phyloP scores from a whole-genome alignment of 2,329 filamentous ascomycete species.

The Septoria petroselini region DNA sequence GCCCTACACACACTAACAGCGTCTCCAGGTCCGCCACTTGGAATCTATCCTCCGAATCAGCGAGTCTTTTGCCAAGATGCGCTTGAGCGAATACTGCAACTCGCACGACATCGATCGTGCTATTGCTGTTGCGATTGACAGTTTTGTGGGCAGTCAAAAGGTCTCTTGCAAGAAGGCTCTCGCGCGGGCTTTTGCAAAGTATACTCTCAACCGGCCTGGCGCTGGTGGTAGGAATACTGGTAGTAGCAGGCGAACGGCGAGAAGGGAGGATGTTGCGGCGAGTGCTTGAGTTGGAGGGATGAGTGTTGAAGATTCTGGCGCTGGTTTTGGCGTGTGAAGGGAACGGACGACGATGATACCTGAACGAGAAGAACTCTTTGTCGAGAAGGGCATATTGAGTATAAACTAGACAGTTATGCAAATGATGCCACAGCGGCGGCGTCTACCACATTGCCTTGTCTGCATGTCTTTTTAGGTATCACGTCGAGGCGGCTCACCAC shows the following conservation, averaged over 20 bases:
- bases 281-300: conserved; percentile 22
- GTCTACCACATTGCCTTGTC: no score
- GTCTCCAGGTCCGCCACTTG: conserved; percentile 78
- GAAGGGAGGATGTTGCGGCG: conserved; percentile 24
- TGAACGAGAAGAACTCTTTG: no score
- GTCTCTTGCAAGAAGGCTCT: conserved; percentile 96
- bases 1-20: conserved; percentile 7
- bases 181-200: conserved; percentile 92
- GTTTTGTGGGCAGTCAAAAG: conserved; percentile 94
- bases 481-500: no score
- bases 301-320: background rate
- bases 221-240: conserved; percentile 37
- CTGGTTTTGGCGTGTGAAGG: background rate
- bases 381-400: no score
- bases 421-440: no score
- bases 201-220: conserved; percentile 53
- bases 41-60: conserved; percentile 96
- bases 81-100: conserved; percentile 91
- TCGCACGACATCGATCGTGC: conserved; percentile 90
- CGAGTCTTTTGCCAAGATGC: conserved; percentile 96
- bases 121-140: conserved; percentile 93
- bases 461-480: no score
- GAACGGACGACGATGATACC: background rate
- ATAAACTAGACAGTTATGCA: no score
- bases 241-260: conserved; percentile 11